These are phyloP conservation scores for Bathelium albidoporum DNA, from an alignment of 495 filamentous ascomycete genomes.

Conservation along the genomic window DNA sequence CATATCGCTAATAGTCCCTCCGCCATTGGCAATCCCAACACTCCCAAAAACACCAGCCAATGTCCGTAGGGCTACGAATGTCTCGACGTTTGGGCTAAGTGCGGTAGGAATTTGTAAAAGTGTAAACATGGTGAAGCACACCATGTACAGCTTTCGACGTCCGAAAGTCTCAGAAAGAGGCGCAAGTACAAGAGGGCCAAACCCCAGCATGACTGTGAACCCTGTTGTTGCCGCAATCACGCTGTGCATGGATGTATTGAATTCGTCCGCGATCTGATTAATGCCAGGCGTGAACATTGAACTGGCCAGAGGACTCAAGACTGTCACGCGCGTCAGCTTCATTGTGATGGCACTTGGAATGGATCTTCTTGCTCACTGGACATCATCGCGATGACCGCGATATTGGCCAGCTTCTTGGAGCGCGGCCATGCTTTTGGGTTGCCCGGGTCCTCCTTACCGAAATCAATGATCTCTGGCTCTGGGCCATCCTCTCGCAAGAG, in stretches of 20 bases:
- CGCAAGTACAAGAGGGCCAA: slow-evolving; percentile 23
- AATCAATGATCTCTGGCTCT: slow-evolving; percentile 25
- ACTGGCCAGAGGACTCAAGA: slow-evolving; percentile 32
- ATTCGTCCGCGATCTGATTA: slow-evolving; percentile 30
- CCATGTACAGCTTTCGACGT: slow-evolving; percentile 18
- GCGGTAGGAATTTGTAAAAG: slow-evolving; percentile 28
- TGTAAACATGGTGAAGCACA: slow-evolving; percentile 22
- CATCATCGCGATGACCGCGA: slow-evolving; percentile 35
- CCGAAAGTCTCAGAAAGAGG: slow-evolving; percentile 24
- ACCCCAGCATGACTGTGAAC: slow-evolving; percentile 24
- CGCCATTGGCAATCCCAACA: slow-evolving; percentile 25
- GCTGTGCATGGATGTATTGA: slow-evolving; percentile 20
- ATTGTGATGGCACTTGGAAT: slow-evolving; percentile 1
- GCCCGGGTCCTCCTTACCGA: slow-evolving; percentile 29
- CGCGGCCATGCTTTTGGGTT: slow-evolving; percentile 32
- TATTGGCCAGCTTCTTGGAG: slow-evolving; percentile 30
- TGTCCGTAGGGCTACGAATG: slow-evolving; percentile 25
- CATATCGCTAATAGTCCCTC: slow-evolving; percentile 24
- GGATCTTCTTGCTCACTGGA: slow-evolving; percentile 12
- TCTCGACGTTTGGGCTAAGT: slow-evolving; percentile 20
- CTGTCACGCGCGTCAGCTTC: slow-evolving; percentile 3
- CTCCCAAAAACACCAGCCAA: slow-evolving; percentile 31
- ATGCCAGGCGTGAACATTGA: slow-evolving; percentile 38
- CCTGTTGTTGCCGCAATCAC: slow-evolving; percentile 29
- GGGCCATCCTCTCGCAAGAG: slow-evolving; percentile 15